Percentiles rank a stretch among this genome's conserved stretches.
Conservation (phyloP, 768 basidiomycete genomes). For the Calocybe cyanea region DNA sequence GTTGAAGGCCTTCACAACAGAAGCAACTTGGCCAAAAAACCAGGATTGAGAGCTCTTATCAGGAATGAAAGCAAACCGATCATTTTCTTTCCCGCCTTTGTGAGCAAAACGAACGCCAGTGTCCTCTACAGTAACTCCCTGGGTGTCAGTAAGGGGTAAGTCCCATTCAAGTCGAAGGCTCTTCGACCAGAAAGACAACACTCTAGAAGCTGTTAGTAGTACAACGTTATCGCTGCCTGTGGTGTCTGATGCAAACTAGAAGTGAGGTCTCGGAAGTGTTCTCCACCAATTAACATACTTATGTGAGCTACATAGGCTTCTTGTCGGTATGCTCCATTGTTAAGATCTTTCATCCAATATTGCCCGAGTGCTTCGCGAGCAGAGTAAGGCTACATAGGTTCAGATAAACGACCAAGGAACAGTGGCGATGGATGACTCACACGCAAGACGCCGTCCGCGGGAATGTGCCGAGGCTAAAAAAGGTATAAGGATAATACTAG, state of each 20-base stretch:
- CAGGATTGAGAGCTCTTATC: conserved; percentile 73
- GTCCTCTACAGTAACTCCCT: conserved; percentile 86
- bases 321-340: conserved; percentile 79
- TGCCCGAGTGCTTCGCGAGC: conserved; percentile 90
- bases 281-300: conserved; percentile 35
- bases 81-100: conserved; percentile 69
- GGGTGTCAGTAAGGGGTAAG: conserved; percentile 79
- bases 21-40: conserved; percentile 77
- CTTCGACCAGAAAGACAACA: conserved; percentile 83
- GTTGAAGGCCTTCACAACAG: conserved; percentile 76
- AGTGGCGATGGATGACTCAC: conserved; percentile 40
- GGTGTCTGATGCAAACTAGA: conserved; percentile 43
- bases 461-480: conserved; percentile 74
- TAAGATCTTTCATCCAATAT: conserved; percentile 94
- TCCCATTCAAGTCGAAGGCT: conserved; percentile 90
- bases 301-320: conserved; percentile 93
- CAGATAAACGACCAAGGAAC: background rate
- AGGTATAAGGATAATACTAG: background rate
- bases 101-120: conserved; percentile 86
- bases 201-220: conserved; percentile 71
- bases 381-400: conserved; percentile 69
- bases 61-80: conserved; percentile 73
- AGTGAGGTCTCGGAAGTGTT: background rate
- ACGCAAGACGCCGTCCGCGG: conserved; percentile 82
- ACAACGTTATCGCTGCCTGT: conserved; percentile 79